These are phyloP conservation scores for Didymella sp. DNA, from an alignment of 2,329 filamentous ascomycete genomes.

Conservation along the genomic window DNA sequence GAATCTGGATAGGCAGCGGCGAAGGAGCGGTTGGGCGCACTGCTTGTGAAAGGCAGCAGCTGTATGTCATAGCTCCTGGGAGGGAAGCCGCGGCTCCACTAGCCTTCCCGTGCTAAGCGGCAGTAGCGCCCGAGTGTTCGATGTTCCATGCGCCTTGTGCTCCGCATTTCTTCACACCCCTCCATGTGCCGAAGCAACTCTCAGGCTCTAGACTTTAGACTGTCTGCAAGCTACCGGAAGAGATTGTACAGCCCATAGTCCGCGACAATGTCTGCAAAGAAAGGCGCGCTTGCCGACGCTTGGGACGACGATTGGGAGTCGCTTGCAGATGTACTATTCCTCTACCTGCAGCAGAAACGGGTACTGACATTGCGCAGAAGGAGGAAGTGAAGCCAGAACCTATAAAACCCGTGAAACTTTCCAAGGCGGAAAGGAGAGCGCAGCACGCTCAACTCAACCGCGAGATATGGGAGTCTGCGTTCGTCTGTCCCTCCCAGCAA, in stretches of 20 bases:
- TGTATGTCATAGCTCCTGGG: constrained; percentile 20
- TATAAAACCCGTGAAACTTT: constrained; percentile 58
- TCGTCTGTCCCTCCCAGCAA: constrained; percentile 44
- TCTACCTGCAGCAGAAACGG: constrained; percentile 9
- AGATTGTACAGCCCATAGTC: constrained; percentile 5
- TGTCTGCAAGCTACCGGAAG: neutral
- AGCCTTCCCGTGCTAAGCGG: constrained; percentile 20
- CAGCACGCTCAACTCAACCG: constrained; percentile 84
- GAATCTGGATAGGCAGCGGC: neutral
- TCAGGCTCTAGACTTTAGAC: neutral
- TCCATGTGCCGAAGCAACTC: constrained; percentile 4
- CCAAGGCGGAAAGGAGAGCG: constrained; percentile 78
- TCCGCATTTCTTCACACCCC: constrained; percentile 22
- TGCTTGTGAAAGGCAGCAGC: neutral
- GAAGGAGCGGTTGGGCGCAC: neutral
- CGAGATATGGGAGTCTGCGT: constrained; percentile 90
- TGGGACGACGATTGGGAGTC: constrained; percentile 94
- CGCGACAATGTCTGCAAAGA: constrained; percentile 44
- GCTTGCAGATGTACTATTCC: constrained; percentile 69
- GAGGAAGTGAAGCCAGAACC: constrained; percentile 48
- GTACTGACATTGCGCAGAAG: constrained; percentile 41
- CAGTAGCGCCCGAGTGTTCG: constrained; percentile 18
- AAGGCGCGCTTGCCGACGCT: constrained; percentile 61
- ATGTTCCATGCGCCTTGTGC: constrained; percentile 13
- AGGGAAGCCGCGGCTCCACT: constrained; percentile 18